Conservation (phyloP, 257 asterid species). For the Salvia miltiorrhiza region DNA sequence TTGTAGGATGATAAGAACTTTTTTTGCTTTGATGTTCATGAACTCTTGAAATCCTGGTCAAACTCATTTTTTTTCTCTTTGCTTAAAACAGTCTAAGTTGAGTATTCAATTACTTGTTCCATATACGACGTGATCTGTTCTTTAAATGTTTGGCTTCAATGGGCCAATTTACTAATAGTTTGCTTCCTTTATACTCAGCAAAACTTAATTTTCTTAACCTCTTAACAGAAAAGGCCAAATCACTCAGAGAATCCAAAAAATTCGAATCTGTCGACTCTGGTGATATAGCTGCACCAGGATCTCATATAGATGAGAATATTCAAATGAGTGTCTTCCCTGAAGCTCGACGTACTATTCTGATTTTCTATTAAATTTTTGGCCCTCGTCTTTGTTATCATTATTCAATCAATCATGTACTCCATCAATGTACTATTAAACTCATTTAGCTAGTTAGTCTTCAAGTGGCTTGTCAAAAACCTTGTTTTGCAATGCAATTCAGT, state of each 20-base stretch:
- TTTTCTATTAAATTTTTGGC: slow-evolving; percentile 3
- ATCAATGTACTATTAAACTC: slow-evolving; percentile 9
- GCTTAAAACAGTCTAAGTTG: background rate
- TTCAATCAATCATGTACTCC: background rate
- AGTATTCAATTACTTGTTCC: background rate
- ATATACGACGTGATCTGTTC: background rate
- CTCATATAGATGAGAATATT: slow-evolving; percentile 33
- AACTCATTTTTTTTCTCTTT: background rate
- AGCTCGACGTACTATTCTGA: slow-evolving; percentile 41
- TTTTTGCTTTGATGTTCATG: slow-evolving; percentile 13
- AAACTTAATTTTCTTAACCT: slow-evolving; percentile 46
- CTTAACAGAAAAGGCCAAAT: slow-evolving; percentile 44
- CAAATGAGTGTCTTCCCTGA: slow-evolving; percentile 34
- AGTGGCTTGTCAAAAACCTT: slow-evolving; percentile 16
- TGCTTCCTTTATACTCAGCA: slow-evolving; percentile 2
- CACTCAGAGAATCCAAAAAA: slow-evolving; percentile 42
- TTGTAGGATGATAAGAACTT: slow-evolving; percentile 1
- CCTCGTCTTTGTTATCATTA: background rate
- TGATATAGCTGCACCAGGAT: slow-evolving; percentile 42
- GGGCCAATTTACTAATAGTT: background rate
- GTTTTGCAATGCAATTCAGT: slow-evolving; percentile 8
- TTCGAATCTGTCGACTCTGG: slow-evolving; percentile 30
- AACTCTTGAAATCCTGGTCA: background rate
- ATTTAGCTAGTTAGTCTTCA: slow-evolving; percentile 2
- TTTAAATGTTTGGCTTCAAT: background rate